A percentile compares a stretch with the other conserved stretches of the same genome.
These are phyloP conservation scores for Neofusicoccum kwambonambiense DNA, from an alignment of 2,329 filamentous ascomycete genomes.

Conservation along the genomic window DNA sequence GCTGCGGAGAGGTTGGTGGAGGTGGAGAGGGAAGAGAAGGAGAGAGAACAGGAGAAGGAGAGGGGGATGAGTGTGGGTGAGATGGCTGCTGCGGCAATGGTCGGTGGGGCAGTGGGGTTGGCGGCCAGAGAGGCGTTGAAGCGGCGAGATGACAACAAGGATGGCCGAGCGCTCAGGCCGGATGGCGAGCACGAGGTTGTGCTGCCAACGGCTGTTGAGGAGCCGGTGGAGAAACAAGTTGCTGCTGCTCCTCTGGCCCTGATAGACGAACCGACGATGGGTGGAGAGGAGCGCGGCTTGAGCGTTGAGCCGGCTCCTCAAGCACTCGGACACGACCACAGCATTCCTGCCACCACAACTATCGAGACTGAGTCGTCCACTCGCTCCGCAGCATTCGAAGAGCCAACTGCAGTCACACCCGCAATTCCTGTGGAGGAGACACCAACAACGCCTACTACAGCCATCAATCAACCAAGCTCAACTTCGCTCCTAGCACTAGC, in stretches of 20 bases:
- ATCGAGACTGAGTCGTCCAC: rapidly evolving
- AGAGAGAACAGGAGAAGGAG: not conserved
- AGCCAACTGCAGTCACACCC: not conserved
- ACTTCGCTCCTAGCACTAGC: not conserved
- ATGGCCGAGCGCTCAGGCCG: not conserved
- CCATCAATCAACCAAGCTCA: not conserved
- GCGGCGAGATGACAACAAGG: not conserved
- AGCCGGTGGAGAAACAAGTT: not conserved
- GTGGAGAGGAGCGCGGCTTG: too few relatives aligned
- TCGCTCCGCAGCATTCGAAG: too few relatives aligned
- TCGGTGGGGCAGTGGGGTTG: slow-evolving; percentile 25
- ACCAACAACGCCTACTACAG: too few relatives aligned
- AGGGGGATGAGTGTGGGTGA: not conserved
- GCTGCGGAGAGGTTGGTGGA: not conserved
- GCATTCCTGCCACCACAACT: too few relatives aligned
- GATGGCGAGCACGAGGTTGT: not conserved
- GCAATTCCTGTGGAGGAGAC: not conserved
- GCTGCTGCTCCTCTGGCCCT: too few relatives aligned
- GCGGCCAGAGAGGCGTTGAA: slow-evolving; percentile 22
- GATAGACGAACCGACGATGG: not conserved
- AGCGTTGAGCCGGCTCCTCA: too few relatives aligned
- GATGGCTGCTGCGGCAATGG: slow-evolving; percentile 24
- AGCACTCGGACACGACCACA: too few relatives aligned
- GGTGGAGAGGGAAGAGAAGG: not conserved
- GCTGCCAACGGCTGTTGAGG: not conserved